A percentile compares a stretch with the other conserved stretches of the same genome.
Evolutionary conservation across 805 yeast genomes (phyloP).

Genomic region (Nadsonia fulvescens): DNA sequence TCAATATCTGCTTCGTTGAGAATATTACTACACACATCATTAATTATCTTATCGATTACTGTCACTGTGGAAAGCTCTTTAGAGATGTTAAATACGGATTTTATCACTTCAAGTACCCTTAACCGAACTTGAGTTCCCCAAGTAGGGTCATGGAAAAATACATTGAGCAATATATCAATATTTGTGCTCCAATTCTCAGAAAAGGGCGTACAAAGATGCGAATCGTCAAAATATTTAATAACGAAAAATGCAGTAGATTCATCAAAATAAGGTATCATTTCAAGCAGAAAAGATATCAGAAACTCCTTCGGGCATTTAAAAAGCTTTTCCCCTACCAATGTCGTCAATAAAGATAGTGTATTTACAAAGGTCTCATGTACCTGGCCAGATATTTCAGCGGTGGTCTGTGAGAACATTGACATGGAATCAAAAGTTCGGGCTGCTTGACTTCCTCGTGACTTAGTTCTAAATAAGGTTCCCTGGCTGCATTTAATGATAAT

Average conservation of each 20-base stretch:
- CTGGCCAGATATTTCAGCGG: no score
- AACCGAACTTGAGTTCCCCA: constrained; percentile 12
- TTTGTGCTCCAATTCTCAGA: constrained; percentile 34
- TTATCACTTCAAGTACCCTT: constrained; percentile 16
- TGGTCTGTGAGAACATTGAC: no score
- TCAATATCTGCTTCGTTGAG: constrained; percentile 18
- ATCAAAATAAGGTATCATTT: constrained; percentile 21
- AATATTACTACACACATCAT: constrained; percentile 19
- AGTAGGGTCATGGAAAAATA: constrained; percentile 22
- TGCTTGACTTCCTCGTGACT: no score
- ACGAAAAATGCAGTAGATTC: constrained; percentile 25
- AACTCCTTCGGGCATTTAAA: constrained; percentile 27
- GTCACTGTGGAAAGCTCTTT: constrained; percentile 18
- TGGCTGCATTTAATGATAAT: constrained; percentile 10
- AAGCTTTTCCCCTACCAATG: constrained; percentile 17
- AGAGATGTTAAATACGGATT: constrained; percentile 22
- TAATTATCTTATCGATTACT: constrained; percentile 18
- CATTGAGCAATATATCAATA: constrained; percentile 25
- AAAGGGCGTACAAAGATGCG: constrained; percentile 36
- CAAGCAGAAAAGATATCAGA: constrained; percentile 25
- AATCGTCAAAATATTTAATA: constrained; percentile 28
- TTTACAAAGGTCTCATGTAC: no score
- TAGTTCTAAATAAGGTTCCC: no score
- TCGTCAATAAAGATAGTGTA: no score
- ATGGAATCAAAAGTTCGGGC: no score